Base-by-base conservation (phyloP, 1,284 basidiomycete genomes). In the Irpex lacteus region DNA sequence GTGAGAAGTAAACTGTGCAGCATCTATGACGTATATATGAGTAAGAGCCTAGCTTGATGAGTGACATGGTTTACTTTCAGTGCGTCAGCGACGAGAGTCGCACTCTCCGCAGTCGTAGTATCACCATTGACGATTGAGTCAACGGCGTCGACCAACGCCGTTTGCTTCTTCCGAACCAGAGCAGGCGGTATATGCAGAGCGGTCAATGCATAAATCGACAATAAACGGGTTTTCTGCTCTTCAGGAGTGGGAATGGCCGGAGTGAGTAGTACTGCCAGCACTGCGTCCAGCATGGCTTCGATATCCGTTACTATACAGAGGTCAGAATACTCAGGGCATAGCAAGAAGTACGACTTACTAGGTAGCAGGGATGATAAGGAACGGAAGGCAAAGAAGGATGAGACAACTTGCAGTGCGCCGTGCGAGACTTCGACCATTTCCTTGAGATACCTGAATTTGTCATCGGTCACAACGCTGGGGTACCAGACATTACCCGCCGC, bases 131-230 rank as follows among this genome's bases (percentile, higher is more conserved):
- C 4, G 9, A 34, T 19, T 15, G 37, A 18, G 6, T 2, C 19
- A 13, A 62, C 21, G 13, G 36, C 37, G 1, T 8, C n/a, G 5
- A 56, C 18, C 3, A 61, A 15, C 36, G 11, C 6, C 64, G 49
- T 44, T 67, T 71, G 13, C 69, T 71, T 57, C 75, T 70, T 11
- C 63, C 62, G 34, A 88, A 65, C 13, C 81, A 53, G 67, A 3
- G 71, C 60, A 5, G 65, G 19, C 1, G 85, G 81, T 3, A 89
- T 74, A 60, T 75, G 77, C 63, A 87, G 82, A 18, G 72, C 76
- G 64, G 78, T 77, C 38, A 90, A 71, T 34, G 79, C 77, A 79
- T 81, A 86, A 15, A 83, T 65, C 19, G 82, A 78, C 36, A 86
- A 72, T 1, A 78, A 76, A 66, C 77, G 77, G 6, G 80, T 82